phyloP scores from a whole-genome alignment of 2,329 filamentous ascomycete species.

The Pestalotiopsis sp. region DNA sequence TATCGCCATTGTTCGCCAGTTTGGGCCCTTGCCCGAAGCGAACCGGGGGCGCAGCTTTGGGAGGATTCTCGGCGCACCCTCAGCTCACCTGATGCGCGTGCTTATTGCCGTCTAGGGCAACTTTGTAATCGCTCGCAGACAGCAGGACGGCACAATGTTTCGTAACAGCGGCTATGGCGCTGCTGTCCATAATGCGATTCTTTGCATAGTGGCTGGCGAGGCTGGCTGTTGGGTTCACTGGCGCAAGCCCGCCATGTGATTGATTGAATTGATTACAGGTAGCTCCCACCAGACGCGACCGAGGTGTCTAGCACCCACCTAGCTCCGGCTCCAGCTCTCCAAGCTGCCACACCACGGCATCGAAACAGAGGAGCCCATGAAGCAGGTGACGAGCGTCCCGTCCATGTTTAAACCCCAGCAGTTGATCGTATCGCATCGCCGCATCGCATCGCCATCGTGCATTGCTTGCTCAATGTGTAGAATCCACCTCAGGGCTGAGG shows the following conservation, averaged over 20 bases:
- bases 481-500: not conserved
- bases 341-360: not conserved
- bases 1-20: conserved; percentile 13
- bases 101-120: conserved; percentile 5
- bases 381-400: not conserved
- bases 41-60: conserved; percentile 10
- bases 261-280: not conserved
- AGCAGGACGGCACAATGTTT: not conserved
- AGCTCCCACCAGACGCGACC: no score
- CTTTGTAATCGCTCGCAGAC: not conserved
- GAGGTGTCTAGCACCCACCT: not conserved
- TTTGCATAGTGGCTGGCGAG: conserved; percentile 2
- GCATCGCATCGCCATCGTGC: not conserved
- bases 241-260: not conserved
- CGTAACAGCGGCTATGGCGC: conserved; percentile 9
- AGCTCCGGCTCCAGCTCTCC: not conserved
- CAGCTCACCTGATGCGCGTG: conserved; percentile 11
- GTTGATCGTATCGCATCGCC: not conserved
- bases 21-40: conserved; percentile 14
- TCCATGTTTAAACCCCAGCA: not conserved
- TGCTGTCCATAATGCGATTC: conserved; percentile 7
- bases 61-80: conserved; percentile 14
- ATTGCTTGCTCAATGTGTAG: not conserved
- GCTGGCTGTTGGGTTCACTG: not conserved
- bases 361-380: not conserved